Base-by-base conservation (phyloP, 768 basidiomycete species). In the Suillus occidentalis region DNA sequence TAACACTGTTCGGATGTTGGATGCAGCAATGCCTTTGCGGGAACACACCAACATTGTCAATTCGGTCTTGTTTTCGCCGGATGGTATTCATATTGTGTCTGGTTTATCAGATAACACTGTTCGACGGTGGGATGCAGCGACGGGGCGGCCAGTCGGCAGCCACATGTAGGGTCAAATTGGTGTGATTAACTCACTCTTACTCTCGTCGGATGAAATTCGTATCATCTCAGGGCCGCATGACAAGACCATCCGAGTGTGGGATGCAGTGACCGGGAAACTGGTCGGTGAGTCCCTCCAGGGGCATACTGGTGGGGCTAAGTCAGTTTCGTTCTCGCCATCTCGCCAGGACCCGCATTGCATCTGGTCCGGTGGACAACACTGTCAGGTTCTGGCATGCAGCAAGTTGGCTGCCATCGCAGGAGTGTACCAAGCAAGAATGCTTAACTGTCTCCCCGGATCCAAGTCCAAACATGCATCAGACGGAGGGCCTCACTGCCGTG, bases 241-340 rank as follows among this genome's bases (percentile, higher is more conserved):
- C 22, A 49, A 61, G 9, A 61, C 60, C 18, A 22, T 61, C 18
- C 34, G 60, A 16, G 14, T 61, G 40, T 61, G 60, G 60, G 60
- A 61, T 61, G 43, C 60, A 34, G 43, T n/a, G 12, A 61, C 13
- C 8, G 43, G 60, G 10, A 13, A 34, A 28, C 60, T 20, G n/a
- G 14, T 61, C 12, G 60, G 40, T 49, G 28, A 25, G 18, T 43
- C 60, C 37, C 22, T 58, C 20, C n/a, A 6, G 9, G 45, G 45
- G 12, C 45, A 47, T n/a, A 47, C 45, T 4, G n/a, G 4, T 47
- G 4, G 45, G n/a, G 45, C n/a, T 47, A 12, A 2, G 4, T 47
- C 45, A 6, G 45, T 5, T n/a, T 47, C 45, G 1, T 47, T 47
- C n/a, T 78, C 77, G 1, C 76, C 75, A 2, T 47, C n/a, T 78